These are phyloP conservation scores for Globisporangium echinulatum DNA, from an alignment of 352 stramenopile genomes.

Conservation along the genomic window DNA sequence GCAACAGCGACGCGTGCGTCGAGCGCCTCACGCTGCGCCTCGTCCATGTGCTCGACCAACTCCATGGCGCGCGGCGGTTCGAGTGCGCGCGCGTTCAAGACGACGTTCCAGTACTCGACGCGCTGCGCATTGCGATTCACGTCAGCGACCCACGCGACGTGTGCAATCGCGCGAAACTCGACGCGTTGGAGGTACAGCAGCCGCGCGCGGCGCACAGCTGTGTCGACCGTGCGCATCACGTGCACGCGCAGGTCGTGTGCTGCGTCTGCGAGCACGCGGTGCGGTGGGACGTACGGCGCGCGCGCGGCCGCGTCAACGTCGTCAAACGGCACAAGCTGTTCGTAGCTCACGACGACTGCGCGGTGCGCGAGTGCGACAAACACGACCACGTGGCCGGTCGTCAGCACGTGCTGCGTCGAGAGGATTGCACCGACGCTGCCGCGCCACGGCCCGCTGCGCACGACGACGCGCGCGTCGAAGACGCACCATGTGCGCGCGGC, in stretches of 20 bases:
- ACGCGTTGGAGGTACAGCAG: constrained; percentile 60
- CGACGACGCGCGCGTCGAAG: constrained; percentile 47
- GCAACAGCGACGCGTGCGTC: constrained; percentile 50
- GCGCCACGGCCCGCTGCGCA: constrained; percentile 41
- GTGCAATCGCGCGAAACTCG: constrained; percentile 62
- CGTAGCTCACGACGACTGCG: constrained; percentile 49
- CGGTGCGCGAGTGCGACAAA: constrained; percentile 49
- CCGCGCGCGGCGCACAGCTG: constrained; percentile 24
- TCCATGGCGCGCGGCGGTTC: constrained; percentile 47
- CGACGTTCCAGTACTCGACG: constrained; percentile 71
- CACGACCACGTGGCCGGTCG: constrained; percentile 49
- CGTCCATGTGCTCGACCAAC: constrained; percentile 53
- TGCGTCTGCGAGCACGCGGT: constrained; percentile 20
- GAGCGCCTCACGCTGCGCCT: constrained; percentile 37
- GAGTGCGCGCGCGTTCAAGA: constrained; percentile 53
- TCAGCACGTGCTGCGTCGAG: constrained; percentile 60
- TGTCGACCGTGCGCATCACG: constrained; percentile 26
- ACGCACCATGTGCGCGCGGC: constrained; percentile 42
- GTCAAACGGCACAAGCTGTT: constrained; percentile 33
- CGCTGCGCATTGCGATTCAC: constrained; percentile 47
- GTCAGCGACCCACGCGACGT: constrained; percentile 63
- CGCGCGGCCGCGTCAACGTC: constrained; percentile 39
- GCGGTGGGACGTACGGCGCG: constrained; percentile 30
- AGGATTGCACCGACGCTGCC: constrained; percentile 38
- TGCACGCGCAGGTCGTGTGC: constrained; percentile 35